phyloP scores from a whole-genome alignment of 2,329 filamentous ascomycete species.

The Myriosclerotinia curreyana region DNA sequence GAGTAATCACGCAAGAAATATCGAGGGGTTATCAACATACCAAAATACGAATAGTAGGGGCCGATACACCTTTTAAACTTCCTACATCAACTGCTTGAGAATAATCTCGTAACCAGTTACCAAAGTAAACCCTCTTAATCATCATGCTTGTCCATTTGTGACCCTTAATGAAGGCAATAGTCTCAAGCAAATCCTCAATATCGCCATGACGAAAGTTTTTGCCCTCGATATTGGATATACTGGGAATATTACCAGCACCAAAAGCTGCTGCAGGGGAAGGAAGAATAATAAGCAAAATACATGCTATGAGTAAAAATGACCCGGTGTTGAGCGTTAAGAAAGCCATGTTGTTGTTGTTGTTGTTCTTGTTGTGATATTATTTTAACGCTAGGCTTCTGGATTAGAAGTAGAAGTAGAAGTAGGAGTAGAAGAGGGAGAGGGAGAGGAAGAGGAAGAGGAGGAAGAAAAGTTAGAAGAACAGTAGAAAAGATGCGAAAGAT shows the following conservation, averaged over 20 bases:
- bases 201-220: constrained; percentile 72
- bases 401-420: not conserved
- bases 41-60: constrained; percentile 73
- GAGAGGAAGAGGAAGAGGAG: not conserved
- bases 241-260: constrained; percentile 70
- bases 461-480: too few species aligned
- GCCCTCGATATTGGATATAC: constrained; percentile 56
- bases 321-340: constrained; percentile 26
- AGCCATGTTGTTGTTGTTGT: constrained; percentile 32
- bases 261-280: constrained; percentile 59
- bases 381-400: not conserved
- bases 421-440: not conserved
- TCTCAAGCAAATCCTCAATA: constrained; percentile 79
- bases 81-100: constrained; percentile 80
- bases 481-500: not conserved
- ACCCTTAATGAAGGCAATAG: constrained; percentile 70
- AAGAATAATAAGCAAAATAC: constrained; percentile 54
- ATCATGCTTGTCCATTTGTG: constrained; percentile 83
- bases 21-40: constrained; percentile 41
- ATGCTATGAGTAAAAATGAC: constrained; percentile 48
- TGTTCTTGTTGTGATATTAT: not conserved
- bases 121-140: constrained; percentile 77
- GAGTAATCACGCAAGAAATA: constrained; percentile 14
- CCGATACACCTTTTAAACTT: constrained; percentile 73
- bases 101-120: constrained; percentile 83